Conservation (phyloP, 352 stramenopile species). For the Globisporangium carolinianum region DNA sequence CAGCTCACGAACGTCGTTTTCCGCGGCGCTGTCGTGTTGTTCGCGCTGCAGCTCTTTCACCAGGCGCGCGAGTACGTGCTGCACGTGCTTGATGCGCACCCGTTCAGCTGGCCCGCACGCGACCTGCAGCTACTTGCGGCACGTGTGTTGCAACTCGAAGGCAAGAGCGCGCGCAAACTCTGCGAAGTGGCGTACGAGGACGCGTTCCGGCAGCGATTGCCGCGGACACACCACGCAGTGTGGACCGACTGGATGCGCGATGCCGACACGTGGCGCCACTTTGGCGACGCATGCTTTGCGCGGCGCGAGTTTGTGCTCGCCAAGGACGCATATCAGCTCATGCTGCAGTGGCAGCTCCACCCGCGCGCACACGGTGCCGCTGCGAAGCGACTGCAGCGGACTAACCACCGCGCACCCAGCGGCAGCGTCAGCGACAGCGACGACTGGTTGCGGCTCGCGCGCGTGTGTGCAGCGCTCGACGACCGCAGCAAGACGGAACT, state of each 20-base stretch:
- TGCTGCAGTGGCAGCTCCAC: conserved; percentile 47
- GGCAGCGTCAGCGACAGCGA: conserved; percentile 2
- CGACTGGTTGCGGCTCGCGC: conserved; percentile 56
- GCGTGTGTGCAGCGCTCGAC: conserved; percentile 35
- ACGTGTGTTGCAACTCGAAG: conserved; percentile 52
- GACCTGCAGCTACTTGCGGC: conserved; percentile 60
- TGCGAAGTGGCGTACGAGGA: conserved; percentile 65
- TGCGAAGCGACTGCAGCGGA: not conserved
- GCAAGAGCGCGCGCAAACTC: conserved; percentile 23
- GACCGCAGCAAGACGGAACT: conserved; percentile 21
- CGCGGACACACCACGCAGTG: conserved; percentile 29
- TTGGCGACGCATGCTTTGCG: conserved; percentile 43
- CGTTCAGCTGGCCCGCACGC: conserved; percentile 38
- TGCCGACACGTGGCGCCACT: conserved; percentile 37
- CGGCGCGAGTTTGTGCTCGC: conserved; percentile 47
- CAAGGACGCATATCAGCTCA: conserved; percentile 52
- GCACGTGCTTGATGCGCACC: conserved; percentile 42
- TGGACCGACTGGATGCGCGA: conserved; percentile 58
- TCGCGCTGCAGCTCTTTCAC: conserved; percentile 46
- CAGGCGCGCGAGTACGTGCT: conserved; percentile 67
- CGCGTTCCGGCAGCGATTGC: conserved; percentile 26
- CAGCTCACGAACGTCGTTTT: conserved; percentile 54
- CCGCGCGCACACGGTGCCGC: conserved; percentile 8
- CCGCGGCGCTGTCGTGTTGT: conserved; percentile 51
- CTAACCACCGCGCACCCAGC: not conserved